Percentiles rank a stretch among this genome's conserved stretches.
phyloP scores from a whole-genome alignment of 768 basidiomycete species.

The Suillus discolor region DNA sequence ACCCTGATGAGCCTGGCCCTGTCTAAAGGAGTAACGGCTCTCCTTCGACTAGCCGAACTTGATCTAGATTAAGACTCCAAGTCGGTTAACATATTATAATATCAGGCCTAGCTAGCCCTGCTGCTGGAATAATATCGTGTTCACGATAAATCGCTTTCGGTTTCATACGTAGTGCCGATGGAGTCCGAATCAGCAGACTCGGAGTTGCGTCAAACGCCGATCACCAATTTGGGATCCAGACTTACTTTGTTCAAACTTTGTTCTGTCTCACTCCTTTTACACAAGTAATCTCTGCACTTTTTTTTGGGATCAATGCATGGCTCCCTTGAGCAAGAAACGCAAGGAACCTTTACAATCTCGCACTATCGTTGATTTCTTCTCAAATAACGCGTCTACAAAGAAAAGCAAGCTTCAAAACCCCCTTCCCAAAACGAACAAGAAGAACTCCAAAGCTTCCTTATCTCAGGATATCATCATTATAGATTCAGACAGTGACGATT shows the following conservation, averaged over 20 bases:
- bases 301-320: slow-evolving; percentile 29
- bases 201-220: too few relatives aligned
- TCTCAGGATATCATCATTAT: slow-evolving; percentile 56
- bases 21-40: background rate
- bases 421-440: slow-evolving; percentile 10
- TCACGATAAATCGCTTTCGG: too few relatives aligned
- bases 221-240: too few relatives aligned
- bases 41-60: background rate
- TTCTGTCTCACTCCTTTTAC: background rate
- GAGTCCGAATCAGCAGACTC: too few relatives aligned
- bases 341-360: slow-evolving; percentile 31
- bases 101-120: too few relatives aligned
- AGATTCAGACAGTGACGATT: slow-evolving; percentile 60
- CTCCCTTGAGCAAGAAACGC: slow-evolving; percentile 39
- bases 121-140: background rate
- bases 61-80: background rate
- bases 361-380: slow-evolving; percentile 53
- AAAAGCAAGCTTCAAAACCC: slow-evolving; percentile 18
- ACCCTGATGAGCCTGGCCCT: background rate
- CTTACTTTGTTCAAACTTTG: background rate
- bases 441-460: slow-evolving; percentile 9
- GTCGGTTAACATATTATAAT: too few relatives aligned
- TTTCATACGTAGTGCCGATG: too few relatives aligned
- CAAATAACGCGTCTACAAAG: slow-evolving; percentile 23
- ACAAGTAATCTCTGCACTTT: background rate